phyloP scores from a whole-genome alignment of 2,329 filamentous ascomycete genomes.

The Cladosporium sp. region DNA sequence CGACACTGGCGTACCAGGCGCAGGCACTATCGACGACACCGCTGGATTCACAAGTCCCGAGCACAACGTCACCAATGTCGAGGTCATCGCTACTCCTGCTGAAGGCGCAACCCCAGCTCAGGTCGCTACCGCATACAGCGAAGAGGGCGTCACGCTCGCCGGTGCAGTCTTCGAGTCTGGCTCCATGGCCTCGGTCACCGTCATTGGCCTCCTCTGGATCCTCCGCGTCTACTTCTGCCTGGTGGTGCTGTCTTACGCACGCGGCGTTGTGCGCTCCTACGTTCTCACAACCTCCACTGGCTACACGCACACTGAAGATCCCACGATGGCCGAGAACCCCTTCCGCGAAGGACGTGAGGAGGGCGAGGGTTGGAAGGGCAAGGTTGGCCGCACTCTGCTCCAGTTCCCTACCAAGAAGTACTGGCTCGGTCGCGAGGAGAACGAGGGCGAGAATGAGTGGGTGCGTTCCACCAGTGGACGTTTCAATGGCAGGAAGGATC shows the following conservation, averaged over 20 bases:
- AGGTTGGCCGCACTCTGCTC: constrained; percentile 77
- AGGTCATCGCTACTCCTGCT: constrained; percentile 53
- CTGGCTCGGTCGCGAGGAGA: constrained; percentile 71
- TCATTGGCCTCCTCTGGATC: constrained; percentile 72
- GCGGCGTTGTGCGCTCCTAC: constrained; percentile 72
- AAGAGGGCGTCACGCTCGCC: constrained; percentile 48
- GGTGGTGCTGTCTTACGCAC: constrained; percentile 79
- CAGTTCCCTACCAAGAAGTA: constrained; percentile 67
- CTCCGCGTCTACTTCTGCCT: constrained; percentile 81
- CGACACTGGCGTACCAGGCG: constrained; percentile 42
- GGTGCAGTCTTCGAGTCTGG: constrained; percentile 66
- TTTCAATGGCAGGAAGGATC: constrained; percentile 49
- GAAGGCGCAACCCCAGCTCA: constrained; percentile 51
- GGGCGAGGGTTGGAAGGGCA: constrained; percentile 76
- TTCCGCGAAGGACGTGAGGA: constrained; percentile 71
- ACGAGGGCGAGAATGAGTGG: constrained; percentile 67
- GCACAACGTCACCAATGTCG: constrained; percentile 60
- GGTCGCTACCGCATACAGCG: constrained; percentile 50
- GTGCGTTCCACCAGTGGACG: constrained; percentile 62
- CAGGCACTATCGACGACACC: constrained; percentile 59
- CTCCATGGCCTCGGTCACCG: constrained; percentile 72
- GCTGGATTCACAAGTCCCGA: constrained; percentile 66
- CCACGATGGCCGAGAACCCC: constrained; percentile 59
- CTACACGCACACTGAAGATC: constrained; percentile 46
- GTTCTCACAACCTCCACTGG: constrained; percentile 46